These are phyloP conservation scores for Gastrolobium villosum DNA, from an alignment of 306 rosid species.

Conservation along the genomic window DNA sequence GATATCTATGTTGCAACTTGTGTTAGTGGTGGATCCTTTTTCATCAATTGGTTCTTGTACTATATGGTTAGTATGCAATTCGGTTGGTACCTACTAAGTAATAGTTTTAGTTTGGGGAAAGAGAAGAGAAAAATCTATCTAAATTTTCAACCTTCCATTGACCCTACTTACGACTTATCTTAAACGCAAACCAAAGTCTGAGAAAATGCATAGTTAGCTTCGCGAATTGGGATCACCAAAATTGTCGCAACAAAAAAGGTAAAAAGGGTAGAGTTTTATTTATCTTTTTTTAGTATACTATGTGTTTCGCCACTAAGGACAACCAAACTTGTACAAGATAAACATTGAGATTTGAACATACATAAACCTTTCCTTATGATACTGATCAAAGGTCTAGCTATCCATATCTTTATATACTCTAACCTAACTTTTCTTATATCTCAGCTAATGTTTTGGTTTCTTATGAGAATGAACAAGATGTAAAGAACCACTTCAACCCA, in stretches of 20 bases:
- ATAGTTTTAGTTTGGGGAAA: neutral
- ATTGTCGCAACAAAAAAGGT: neutral
- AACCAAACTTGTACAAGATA: neutral
- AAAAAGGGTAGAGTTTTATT: neutral
- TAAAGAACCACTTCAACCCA: too few relatives aligned
- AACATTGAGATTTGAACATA: neutral
- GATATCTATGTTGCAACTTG: neutral
- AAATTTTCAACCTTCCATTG: neutral
- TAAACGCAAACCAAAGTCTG: neutral
- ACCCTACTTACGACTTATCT: neutral
- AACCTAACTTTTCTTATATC: too few relatives aligned
- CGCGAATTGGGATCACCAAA: neutral
- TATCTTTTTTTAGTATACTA: neutral
- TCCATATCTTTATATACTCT: too few relatives aligned
- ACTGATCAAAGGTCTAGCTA: too few relatives aligned
- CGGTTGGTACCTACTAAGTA: neutral
- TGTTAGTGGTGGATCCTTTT: neutral
- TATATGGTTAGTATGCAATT: neutral
- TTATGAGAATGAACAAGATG: too few relatives aligned
- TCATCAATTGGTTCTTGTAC: neutral
- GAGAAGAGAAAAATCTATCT: neutral
- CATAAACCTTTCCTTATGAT: too few relatives aligned
- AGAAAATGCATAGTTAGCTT: neutral
- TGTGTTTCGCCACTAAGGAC: neutral
- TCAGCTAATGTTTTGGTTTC: too few relatives aligned